phyloP scores from a whole-genome alignment of 2,329 filamentous ascomycete species.

The Calcarisporium arbuscula region DNA sequence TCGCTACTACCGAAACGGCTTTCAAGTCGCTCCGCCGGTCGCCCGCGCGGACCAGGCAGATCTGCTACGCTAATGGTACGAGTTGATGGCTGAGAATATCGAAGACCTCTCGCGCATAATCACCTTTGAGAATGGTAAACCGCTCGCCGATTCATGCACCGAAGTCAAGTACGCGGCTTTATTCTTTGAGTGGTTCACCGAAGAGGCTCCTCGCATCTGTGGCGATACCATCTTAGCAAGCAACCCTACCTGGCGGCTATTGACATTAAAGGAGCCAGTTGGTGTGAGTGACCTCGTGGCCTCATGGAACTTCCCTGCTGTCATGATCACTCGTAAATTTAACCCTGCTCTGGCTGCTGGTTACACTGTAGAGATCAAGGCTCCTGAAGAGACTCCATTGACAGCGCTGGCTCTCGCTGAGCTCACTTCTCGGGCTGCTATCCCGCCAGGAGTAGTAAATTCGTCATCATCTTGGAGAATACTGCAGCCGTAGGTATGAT shows the following conservation, averaged over 20 bases:
- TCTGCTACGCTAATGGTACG: too few species aligned
- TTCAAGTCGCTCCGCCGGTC: too few species aligned
- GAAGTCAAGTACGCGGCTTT: constrained; percentile 53
- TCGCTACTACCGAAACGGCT: too few species aligned
- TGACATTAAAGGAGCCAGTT: constrained; percentile 26
- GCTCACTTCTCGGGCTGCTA: constrained; percentile 61
- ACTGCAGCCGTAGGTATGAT: constrained; percentile 58
- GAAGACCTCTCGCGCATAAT: constrained; percentile 63
- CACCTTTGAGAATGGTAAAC: constrained; percentile 68
- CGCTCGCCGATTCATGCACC: constrained; percentile 51
- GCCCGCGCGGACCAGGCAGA: too few species aligned
- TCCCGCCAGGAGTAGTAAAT: constrained; percentile 50
- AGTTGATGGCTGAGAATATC: constrained; percentile 58
- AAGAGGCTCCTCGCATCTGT: constrained; percentile 50
- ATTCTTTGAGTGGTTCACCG: constrained; percentile 60
- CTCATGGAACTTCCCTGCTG: constrained; percentile 58
- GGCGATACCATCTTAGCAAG: constrained; percentile 46
- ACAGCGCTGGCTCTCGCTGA: constrained; percentile 63
- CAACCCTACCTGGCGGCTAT: constrained; percentile 48
- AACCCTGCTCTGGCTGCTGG: constrained; percentile 60
- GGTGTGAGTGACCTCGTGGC: too few species aligned
- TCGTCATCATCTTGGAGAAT: constrained; percentile 60
- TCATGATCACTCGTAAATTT: constrained; percentile 43
- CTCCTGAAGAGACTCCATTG: constrained; percentile 65
- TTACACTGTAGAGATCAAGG: constrained; percentile 67